Evolutionary conservation across 2,329 filamentous ascomycete species (phyloP).

Genomic region (Ophiostoma triangulosporum): DNA sequence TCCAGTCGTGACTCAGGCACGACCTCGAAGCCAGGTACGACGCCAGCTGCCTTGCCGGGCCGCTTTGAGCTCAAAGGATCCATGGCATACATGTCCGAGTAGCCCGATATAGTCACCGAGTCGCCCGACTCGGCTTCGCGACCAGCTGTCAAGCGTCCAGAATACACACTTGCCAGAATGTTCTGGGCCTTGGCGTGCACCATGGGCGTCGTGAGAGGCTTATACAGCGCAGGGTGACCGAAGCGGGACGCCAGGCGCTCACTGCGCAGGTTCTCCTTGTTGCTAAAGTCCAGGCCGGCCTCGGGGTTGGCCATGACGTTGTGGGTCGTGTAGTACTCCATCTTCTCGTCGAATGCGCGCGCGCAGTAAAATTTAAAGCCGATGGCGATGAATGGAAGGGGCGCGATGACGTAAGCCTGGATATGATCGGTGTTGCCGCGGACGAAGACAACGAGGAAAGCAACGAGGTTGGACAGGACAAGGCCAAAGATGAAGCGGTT

Average conservation of each 20-base stretch:
- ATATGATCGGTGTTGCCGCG: constrained; percentile 46
- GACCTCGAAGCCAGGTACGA: constrained; percentile 68
- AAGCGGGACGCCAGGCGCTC: constrained; percentile 67
- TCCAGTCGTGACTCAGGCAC: constrained; percentile 78
- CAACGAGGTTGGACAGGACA: constrained; percentile 64
- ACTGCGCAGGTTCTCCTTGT: constrained; percentile 40
- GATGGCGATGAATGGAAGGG: constrained; percentile 65
- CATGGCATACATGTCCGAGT: constrained; percentile 71
- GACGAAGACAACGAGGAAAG: constrained; percentile 63
- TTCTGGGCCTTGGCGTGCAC: constrained; percentile 84
- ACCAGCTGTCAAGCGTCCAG: constrained; percentile 60
- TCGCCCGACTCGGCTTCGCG: constrained; percentile 45
- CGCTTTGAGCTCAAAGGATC: constrained; percentile 66
- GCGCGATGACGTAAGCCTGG: constrained; percentile 55
- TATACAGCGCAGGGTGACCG: constrained; percentile 82
- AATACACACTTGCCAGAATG: constrained; percentile 72
- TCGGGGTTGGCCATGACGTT: constrained; percentile 36
- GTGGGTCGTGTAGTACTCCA: constrained; percentile 65
- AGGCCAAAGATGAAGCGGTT: constrained; percentile 82
- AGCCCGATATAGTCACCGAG: constrained; percentile 49
- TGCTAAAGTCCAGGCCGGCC: constrained; percentile 27
- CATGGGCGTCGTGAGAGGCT: constrained; percentile 85
- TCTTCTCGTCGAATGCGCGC: constrained; percentile 59
- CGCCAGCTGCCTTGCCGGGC: constrained; percentile 20
- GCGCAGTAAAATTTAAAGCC: constrained; percentile 80